Base-by-base conservation (phyloP, 371 early-diverging fungal genomes). In the Haplosporangium sp. region DNA sequence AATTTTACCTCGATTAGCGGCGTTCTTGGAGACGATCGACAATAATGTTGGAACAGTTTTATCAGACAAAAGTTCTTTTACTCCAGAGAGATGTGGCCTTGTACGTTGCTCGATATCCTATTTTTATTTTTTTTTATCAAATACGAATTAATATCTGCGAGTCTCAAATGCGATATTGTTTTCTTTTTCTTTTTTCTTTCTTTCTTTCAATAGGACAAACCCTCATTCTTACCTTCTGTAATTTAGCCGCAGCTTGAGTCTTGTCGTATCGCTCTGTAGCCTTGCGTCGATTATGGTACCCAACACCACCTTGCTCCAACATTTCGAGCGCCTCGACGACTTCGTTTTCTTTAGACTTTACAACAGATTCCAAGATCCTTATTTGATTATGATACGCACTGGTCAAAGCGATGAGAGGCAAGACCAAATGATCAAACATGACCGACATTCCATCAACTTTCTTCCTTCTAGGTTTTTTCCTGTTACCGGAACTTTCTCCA, bases 291-390 rank as follows among this genome's bases (percentile, higher is more conserved):
- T 74, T 71, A 19, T 61, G 72, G 56, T 81, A 71, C 2, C 52
- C 60, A 9, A 75, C 45, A 0, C 82, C 82, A 52, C 61, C 65
- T 27, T 71, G 72, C 55, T 75, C 82, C 67, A 81, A 5, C 63
- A 81, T 58, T 72, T 81, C 82, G 0, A 81, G 47, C 1, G 75
- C 72, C 53, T 81, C 82, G 19, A 65, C 58, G 13, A 81, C 75
- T 20, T 81, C 82, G 34, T 59, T 65, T 35, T 81, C 82, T 40
- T 81, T 81, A 45, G 72, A 37, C 45, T 74, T 74, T 37, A 81
- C 74, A 9, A 75, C 60, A 15, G 42, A 35, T 52, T 81, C 82
- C 38, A 67, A 17, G 1, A 34, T 27, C 17, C 57, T 67, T 47
- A 47, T 35, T 63, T 75, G 82, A 27, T 67, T 71, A 50, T 72